These are phyloP conservation scores for Ophiostoma pallidulum DNA, from an alignment of 2,329 filamentous ascomycete species.

Conservation along the genomic window DNA sequence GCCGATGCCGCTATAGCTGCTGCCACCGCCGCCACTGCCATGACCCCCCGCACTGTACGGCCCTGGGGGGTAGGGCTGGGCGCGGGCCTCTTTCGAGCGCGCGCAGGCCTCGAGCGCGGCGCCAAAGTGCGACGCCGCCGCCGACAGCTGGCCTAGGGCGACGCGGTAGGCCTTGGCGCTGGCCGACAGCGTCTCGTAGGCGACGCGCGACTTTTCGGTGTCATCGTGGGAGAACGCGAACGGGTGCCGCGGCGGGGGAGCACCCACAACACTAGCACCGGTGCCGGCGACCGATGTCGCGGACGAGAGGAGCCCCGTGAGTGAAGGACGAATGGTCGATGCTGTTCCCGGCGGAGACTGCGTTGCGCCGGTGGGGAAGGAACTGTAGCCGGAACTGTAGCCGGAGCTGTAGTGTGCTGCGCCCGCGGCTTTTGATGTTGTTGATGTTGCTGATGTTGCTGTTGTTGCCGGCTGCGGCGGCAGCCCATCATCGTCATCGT, in stretches of 20 bases:
- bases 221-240: constrained; percentile 51
- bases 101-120: constrained; percentile 57
- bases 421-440: too few species aligned
- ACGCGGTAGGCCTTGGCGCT: constrained; percentile 55
- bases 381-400: constrained; percentile 11
- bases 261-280: not conserved
- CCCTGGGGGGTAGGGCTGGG: constrained; percentile 41
- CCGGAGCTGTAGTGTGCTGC: too few species aligned
- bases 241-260: constrained; percentile 19
- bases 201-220: constrained; percentile 51
- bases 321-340: constrained; percentile 8
- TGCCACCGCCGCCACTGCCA: constrained; percentile 17
- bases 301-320: not conserved
- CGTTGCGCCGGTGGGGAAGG: constrained; percentile 7
- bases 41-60: constrained; percentile 20
- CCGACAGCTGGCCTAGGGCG: constrained; percentile 51
- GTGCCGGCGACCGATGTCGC: not conserved
- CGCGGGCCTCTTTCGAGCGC: constrained; percentile 56
- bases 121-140: constrained; percentile 53
- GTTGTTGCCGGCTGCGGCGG: too few species aligned
- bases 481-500: too few species aligned
- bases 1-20: too few species aligned
- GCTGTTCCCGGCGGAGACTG: constrained; percentile 7
- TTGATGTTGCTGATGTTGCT: too few species aligned
- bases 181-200: constrained; percentile 52